These are phyloP conservation scores for Fusarium albidum DNA, from an alignment of 2,329 filamentous ascomycete species.

Conservation along the genomic window DNA sequence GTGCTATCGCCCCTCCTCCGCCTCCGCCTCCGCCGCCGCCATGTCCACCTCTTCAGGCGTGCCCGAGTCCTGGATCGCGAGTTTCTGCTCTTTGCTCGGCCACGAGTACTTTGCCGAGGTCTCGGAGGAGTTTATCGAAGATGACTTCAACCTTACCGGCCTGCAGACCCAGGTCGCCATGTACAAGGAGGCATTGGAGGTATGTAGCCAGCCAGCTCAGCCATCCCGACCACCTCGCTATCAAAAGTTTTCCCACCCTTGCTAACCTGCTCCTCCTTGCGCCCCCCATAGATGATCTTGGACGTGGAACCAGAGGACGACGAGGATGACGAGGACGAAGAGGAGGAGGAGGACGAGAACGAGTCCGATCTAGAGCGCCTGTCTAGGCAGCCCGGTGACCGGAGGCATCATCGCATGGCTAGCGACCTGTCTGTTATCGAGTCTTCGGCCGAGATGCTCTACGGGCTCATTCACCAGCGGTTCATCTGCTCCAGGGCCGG, in stretches of 20 bases:
- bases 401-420: conserved; percentile 84
- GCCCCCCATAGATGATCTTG: conserved; percentile 82
- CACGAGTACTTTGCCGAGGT: conserved; percentile 99
- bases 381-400: conserved; percentile 62
- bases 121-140: conserved; percentile 98
- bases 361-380: conserved; percentile 69
- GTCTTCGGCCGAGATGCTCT: conserved; percentile 96
- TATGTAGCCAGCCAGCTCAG: conserved; percentile 42
- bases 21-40: conserved; percentile 29
- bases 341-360: conserved; percentile 78
- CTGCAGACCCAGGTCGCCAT: conserved; percentile 94
- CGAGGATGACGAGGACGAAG: conserved; percentile 85
- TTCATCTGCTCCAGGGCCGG: conserved; percentile 97
- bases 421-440: conserved; percentile 96
- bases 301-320: conserved; percentile 97
- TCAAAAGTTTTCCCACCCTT: background rate
- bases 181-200: conserved; percentile 98
- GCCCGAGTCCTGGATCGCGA: conserved; percentile 95
- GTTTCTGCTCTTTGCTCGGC: conserved; percentile 92
- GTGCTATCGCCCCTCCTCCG: conserved; percentile 10
- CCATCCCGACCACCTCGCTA: background rate
- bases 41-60: conserved; percentile 70
- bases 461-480: conserved; percentile 96
- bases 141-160: conserved; percentile 98
- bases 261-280: conserved; percentile 12